phyloP scores from a whole-genome alignment of 2,329 filamentous ascomycete species.

The Lachnellula hyalina region DNA sequence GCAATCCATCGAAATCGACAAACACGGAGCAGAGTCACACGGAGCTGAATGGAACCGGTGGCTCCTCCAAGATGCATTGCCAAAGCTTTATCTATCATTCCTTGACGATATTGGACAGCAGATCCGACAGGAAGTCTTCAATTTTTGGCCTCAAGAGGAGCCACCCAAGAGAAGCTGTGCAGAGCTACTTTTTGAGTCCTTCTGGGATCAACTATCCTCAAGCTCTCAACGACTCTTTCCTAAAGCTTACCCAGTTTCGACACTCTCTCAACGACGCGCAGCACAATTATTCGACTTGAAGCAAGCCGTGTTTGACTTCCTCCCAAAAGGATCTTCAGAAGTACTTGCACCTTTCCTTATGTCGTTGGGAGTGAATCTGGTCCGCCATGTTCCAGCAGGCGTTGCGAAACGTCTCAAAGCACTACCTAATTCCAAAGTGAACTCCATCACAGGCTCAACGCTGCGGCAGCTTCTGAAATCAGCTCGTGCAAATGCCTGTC shows the following conservation, averaged over 20 bases:
- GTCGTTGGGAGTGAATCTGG: constrained; percentile 12
- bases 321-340: constrained; percentile 8
- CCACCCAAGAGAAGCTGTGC: constrained; percentile 9
- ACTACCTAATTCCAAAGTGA: constrained; percentile 4
- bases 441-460: constrained; percentile 9
- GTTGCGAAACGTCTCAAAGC: constrained; percentile 9
- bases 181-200: constrained; percentile 12
- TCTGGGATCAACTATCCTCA: constrained; percentile 20
- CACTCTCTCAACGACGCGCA: neutral
- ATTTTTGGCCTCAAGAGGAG: constrained; percentile 21
- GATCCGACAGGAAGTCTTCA: constrained; percentile 11
- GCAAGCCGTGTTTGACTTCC: constrained; percentile 24
- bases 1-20: constrained; percentile 20
- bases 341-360: constrained; percentile 15
- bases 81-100: constrained; percentile 24
- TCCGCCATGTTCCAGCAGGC: constrained; percentile 11
- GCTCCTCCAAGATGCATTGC: constrained; percentile 19
- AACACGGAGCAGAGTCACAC: constrained; percentile 9
- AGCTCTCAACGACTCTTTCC: constrained; percentile 19
- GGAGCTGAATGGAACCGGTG: constrained; percentile 23
- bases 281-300: constrained; percentile 9
- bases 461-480: constrained; percentile 18
- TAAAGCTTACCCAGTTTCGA: constrained; percentile 2
- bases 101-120: constrained; percentile 15
- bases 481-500: neutral